phyloP scores from a whole-genome alignment of 768 basidiomycete species.

The Pleurotus giganteus region DNA sequence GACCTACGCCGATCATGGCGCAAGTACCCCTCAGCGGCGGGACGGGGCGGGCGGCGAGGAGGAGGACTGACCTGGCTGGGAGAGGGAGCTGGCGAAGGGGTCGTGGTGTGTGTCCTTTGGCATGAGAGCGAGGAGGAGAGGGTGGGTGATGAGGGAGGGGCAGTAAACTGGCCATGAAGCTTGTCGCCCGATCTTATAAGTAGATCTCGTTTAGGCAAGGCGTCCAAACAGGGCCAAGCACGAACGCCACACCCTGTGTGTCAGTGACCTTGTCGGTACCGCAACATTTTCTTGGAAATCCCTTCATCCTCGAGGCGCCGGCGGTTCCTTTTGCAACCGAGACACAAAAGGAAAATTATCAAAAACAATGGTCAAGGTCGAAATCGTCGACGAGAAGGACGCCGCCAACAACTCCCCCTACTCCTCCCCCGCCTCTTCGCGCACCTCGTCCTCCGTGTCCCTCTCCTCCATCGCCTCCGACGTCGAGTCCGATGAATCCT shows the following conservation, averaged over 20 bases:
- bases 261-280: conserved; percentile 10
- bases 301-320: background rate
- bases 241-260: conserved; percentile 14
- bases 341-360: conserved; percentile 14
- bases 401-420: conserved; percentile 59
- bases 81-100: conserved; percentile 15
- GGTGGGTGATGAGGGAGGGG: conserved; percentile 11
- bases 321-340: background rate
- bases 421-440: conserved; percentile 70
- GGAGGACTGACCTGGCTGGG: conserved; percentile 33
- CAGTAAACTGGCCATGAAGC: conserved; percentile 20
- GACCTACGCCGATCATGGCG: conserved; percentile 36
- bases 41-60: conserved; percentile 6
- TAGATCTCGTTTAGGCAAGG: conserved; percentile 24
- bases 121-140: conserved; percentile 29
- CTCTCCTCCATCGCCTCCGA: conserved; percentile 80
- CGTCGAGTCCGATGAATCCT: conserved; percentile 69
- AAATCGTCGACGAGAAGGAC: conserved; percentile 85
- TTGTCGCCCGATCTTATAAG: conserved; percentile 34
- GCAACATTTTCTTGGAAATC: conserved; percentile 17
- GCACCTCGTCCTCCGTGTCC: conserved; percentile 68
- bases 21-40: background rate
- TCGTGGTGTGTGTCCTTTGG: conserved; percentile 28
- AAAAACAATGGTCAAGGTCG: conserved; percentile 85
- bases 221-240: conserved; percentile 24